Evolutionary conservation across 2,329 filamentous ascomycete species (phyloP).

Genomic region (Pseudophaeomoniella oleicola): DNA sequence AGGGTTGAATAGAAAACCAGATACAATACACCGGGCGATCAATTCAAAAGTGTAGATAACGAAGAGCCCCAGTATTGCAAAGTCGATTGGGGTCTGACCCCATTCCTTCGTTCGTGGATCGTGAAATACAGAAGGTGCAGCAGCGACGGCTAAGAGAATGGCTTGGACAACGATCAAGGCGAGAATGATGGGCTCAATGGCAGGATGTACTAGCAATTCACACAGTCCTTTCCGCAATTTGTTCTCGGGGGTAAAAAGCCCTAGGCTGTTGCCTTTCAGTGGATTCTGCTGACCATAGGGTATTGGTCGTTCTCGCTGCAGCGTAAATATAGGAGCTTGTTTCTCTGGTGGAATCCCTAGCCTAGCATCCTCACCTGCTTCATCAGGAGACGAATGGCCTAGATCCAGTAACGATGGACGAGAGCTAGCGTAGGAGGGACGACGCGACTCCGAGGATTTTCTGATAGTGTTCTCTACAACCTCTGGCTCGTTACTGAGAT

Average conservation of each 20-base stretch:
- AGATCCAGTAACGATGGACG: neutral
- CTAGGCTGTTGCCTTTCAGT: constrained; percentile 70
- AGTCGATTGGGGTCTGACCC: constrained; percentile 56
- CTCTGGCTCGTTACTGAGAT: constrained; percentile 86
- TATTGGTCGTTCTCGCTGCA: neutral
- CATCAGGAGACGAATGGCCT: constrained; percentile 1
- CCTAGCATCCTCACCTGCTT: constrained; percentile 6
- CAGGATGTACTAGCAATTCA: constrained; percentile 71
- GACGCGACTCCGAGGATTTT: constrained; percentile 32
- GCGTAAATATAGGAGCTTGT: constrained; percentile 15
- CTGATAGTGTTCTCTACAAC: constrained; percentile 58
- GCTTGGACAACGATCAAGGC: constrained; percentile 79
- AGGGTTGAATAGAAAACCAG: constrained; percentile 82
- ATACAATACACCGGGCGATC: constrained; percentile 72
- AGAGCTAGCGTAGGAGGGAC: constrained; percentile 5
- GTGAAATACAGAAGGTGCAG: constrained; percentile 55
- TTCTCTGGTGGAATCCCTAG: constrained; percentile 19
- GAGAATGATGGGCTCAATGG: constrained; percentile 75
- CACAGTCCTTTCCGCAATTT: constrained; percentile 60
- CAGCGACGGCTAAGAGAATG: constrained; percentile 73
- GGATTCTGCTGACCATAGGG: constrained; percentile 45
- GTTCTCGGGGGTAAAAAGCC: constrained; percentile 70
- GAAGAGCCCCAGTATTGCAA: constrained; percentile 69
- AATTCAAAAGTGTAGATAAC: constrained; percentile 81
- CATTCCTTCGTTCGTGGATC: constrained; percentile 47